Evolutionary conservation across 1,139 yeast genomes (phyloP), one percentile per base, ranked within the genome.

Genomic region (Geotrichum reessii): DNA sequence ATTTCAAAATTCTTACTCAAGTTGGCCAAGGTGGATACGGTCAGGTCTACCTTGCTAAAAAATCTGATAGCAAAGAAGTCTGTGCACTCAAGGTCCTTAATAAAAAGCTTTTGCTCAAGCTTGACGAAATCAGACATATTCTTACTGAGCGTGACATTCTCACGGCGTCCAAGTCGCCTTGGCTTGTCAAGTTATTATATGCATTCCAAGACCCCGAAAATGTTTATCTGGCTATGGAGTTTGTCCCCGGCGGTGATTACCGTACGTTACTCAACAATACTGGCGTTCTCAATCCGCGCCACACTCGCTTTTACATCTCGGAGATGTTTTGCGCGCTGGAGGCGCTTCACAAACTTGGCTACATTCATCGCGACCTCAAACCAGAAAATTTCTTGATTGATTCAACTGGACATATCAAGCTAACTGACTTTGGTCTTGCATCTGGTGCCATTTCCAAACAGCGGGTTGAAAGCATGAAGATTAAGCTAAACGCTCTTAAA

Each of bases 21-120:
- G 97, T 95, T 42, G 99, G 99, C 27, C 99, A 95, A 77, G 99
- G 99, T 69, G 99, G 99, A 2, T 95, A 95, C 70, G 99, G 99
- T 25, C 96, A 75, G 64, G 99, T 95, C 19, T 95, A 89, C 68
- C 77, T 95, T 65, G 98, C 99, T 0, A 82, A 93, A 65, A 95
- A 95, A 77, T 86, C 86, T 66, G 99, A 95, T 69, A 91, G 98
- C 4, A 84, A 87, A 65, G 99, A 95, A 74, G 87, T 95, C 53
- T 93, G 97, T 74, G 99, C 99, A 0, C 79, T 95, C 67, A 95
- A 95, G 72, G 89, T 93, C 22, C 81, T 95, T 69, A 92, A 91
- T 72, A 95, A 95, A 73, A 87, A 87, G 68, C 78, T 92, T 63
- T 78, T 95, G 65, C 85, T 90, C 61, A 92, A 89, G 73, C 81